phyloP scores from a whole-genome alignment of 2,329 filamentous ascomycete genomes.

The Sclerotinia nivalis region DNA sequence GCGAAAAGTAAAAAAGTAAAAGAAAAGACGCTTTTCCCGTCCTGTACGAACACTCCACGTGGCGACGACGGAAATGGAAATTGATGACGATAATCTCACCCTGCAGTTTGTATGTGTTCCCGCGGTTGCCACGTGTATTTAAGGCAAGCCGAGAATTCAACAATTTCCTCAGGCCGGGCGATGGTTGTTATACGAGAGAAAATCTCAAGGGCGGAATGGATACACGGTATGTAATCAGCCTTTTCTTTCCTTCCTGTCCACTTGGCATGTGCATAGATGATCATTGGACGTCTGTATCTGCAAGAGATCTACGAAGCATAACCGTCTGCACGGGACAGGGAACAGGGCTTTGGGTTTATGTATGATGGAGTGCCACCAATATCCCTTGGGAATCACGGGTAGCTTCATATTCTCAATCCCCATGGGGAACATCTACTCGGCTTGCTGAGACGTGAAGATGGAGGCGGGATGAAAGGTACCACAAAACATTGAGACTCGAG shows the following conservation, averaged over 20 bases:
- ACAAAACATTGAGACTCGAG: neutral
- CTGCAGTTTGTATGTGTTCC: constrained; percentile 1
- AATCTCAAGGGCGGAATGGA: constrained; percentile 2
- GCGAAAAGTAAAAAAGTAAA: neutral
- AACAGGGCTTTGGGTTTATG: neutral
- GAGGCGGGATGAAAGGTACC: neutral
- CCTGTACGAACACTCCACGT: constrained; percentile 14
- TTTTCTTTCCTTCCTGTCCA: constrained; percentile 15
- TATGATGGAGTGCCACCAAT: constrained; percentile 6
- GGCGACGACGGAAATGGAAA: constrained; percentile 9
- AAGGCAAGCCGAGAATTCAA: constrained; percentile 7
- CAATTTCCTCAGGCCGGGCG: neutral
- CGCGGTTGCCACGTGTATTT: constrained; percentile 15
- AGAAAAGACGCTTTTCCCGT: neutral
- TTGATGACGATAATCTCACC: constrained; percentile 16
- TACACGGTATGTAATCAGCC: constrained; percentile 16
- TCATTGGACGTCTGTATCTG: neutral
- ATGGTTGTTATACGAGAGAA: neutral
- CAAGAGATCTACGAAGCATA: constrained; percentile 3
- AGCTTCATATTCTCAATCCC: neutral
- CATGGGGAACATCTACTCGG: constrained; percentile 1
- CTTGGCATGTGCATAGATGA: constrained; percentile 19
- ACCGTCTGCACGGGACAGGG: neutral
- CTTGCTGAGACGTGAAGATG: neutral
- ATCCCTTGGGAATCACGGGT: neutral